Percentiles rank a stretch among this genome's conserved stretches.
Conservation (phyloP, 371 early-diverging fungal genomes). For the Mycotypha africana region DNA sequence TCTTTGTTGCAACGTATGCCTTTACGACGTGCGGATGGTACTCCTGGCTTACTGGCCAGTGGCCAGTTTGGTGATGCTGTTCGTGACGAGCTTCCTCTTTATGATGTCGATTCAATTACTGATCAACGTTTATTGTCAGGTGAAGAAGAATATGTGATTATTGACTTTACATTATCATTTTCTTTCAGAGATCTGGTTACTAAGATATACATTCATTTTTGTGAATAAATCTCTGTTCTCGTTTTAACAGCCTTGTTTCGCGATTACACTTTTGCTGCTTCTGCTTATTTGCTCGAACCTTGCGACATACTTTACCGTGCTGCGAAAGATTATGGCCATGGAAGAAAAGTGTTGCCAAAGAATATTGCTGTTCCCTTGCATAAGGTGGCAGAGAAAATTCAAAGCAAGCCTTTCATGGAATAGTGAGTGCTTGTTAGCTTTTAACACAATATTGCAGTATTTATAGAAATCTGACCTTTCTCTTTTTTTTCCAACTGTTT, state of each 20-base stretch:
- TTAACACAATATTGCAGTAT: too few species aligned
- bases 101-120: slow-evolving; percentile 62
- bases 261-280: slow-evolving; percentile 83
- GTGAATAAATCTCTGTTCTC: neutral
- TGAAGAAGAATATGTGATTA: slow-evolving; percentile 14
- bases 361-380: slow-evolving; percentile 78
- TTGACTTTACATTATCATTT: too few species aligned
- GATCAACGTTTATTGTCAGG: slow-evolving; percentile 70
- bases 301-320: slow-evolving; percentile 73
- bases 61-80: slow-evolving; percentile 81
- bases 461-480: too few species aligned
- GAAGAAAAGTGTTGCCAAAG: slow-evolving; percentile 66
- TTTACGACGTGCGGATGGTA: slow-evolving; percentile 57
- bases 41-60: slow-evolving; percentile 66
- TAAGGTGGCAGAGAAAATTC: slow-evolving; percentile 65
- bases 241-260: slow-evolving; percentile 65
- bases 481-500: slow-evolving; percentile 12
- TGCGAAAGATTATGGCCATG: slow-evolving; percentile 73
- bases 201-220: too few species aligned
- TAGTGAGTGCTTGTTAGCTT: slow-evolving; percentile 57
- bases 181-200: too few species aligned
- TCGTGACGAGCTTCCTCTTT: slow-evolving; percentile 61
- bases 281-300: slow-evolving; percentile 86
- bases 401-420: slow-evolving; percentile 84
- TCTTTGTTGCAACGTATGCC: slow-evolving; percentile 77